Percentiles rank a stretch among this genome's conserved stretches.
Evolutionary conservation across 257 asterid genomes (phyloP).

Genomic region (Solanum sejunctum): DNA sequence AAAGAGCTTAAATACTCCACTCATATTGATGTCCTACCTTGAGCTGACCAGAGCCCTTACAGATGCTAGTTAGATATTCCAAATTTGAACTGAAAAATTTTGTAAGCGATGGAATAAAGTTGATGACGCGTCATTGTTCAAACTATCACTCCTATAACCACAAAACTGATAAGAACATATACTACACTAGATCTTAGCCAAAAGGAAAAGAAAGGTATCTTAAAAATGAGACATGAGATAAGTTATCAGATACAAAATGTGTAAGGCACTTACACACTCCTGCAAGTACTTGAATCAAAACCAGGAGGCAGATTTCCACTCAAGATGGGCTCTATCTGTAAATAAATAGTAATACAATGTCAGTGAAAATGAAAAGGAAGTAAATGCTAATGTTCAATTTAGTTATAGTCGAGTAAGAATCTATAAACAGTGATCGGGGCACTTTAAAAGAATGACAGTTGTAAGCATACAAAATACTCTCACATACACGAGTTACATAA

Average conservation of each 20-base stretch:
- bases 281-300: conserved; percentile 76
- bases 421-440: not conserved
- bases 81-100: not conserved
- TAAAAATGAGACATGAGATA: not conserved
- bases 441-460: not conserved
- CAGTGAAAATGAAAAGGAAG: not conserved
- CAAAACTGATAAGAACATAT: conserved; percentile 21
- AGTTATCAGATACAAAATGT: not conserved
- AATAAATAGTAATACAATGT: conserved; percentile 10
- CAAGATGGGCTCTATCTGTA: conserved; percentile 84
- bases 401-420: not conserved
- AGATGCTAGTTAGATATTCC: not conserved
- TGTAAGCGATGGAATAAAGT: not conserved
- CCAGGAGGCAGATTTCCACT: conserved; percentile 91
- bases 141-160: not conserved
- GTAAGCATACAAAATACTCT: not conserved
- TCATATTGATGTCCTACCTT: not conserved
- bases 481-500: not conserved
- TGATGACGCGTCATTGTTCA: not conserved
- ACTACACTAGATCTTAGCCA: conserved; percentile 30
- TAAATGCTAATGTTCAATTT: not conserved
- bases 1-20: not conserved
- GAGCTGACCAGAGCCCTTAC: not conserved
- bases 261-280: conserved; percentile 74
- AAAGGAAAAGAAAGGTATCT: conserved; percentile 27